Evolutionary conservation across 1,139 yeast species (phyloP).

Genomic region (Kodamaea alishanica): DNA sequence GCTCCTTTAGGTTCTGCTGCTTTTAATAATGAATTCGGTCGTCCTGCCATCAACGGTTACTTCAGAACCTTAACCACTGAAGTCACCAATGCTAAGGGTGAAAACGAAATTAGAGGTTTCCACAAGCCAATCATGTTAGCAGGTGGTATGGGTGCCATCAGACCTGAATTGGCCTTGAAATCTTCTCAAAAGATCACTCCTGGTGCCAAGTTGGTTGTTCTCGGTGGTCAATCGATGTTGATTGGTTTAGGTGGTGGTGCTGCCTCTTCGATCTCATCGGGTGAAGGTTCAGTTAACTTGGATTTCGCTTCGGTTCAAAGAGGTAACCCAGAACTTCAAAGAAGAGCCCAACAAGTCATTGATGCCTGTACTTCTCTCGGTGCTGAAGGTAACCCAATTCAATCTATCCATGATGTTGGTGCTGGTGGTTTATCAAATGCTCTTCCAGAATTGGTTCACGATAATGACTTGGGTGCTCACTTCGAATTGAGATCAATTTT

Average conservation of each 20-base stretch:
- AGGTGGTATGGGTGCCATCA: slow-evolving; percentile 96
- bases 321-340: slow-evolving; percentile 98
- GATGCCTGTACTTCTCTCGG: slow-evolving; percentile 90
- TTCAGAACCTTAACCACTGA: slow-evolving; percentile 91
- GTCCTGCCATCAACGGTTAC: slow-evolving; percentile 96
- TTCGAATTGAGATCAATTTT: slow-evolving; percentile 91
- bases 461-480: slow-evolving; percentile 89
- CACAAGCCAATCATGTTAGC: slow-evolving; percentile 99
- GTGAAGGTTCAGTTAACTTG: slow-evolving; percentile 91
- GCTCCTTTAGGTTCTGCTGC: slow-evolving; percentile 99
- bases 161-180: slow-evolving; percentile 90
- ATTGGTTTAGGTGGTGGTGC: slow-evolving; percentile 99
- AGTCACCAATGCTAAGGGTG: slow-evolving; percentile 58
- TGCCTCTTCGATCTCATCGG: slow-evolving; percentile 91
- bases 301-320: slow-evolving; percentile 99
- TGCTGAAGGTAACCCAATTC: slow-evolving; percentile 70
- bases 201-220: slow-evolving; percentile 85
- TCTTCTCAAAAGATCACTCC: slow-evolving; percentile 78
- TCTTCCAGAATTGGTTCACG: slow-evolving; percentile 94
- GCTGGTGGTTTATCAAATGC: slow-evolving; percentile 99
- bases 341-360: slow-evolving; percentile 98
- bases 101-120: slow-evolving; percentile 84
- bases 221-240: slow-evolving; percentile 98
- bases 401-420: slow-evolving; percentile 97
- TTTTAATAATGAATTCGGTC: slow-evolving; percentile 96